Conservation (phyloP, 129 eudicot species). For the Pittosporum tobira region DNA sequence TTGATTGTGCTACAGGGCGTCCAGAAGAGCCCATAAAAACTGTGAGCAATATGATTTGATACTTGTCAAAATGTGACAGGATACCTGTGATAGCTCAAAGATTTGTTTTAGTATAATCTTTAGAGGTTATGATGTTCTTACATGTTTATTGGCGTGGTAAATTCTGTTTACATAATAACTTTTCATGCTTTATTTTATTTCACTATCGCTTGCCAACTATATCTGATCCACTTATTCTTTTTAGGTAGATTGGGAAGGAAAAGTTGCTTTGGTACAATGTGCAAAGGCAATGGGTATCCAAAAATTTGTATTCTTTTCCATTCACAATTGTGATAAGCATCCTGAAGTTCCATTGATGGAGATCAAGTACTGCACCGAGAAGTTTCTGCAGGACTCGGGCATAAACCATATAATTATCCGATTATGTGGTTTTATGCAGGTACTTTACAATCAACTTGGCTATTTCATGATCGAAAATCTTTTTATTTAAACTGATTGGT, state of each 20-base stretch:
- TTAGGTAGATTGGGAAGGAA: constrained; percentile 99
- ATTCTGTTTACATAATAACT: not conserved
- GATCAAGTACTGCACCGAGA: constrained; percentile 96
- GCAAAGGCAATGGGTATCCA: constrained; percentile 99
- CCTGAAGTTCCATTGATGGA: constrained; percentile 98
- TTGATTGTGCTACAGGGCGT: constrained; percentile 99
- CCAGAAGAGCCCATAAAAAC: constrained; percentile 98
- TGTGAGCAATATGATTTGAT: constrained; percentile 32
- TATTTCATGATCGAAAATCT: not conserved
- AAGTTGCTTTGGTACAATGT: constrained; percentile 99
- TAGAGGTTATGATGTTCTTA: not conserved
- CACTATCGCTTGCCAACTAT: constrained; percentile 3
- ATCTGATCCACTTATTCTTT: constrained; percentile 26
- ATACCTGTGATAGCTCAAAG: not conserved
- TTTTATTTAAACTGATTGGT: not conserved
- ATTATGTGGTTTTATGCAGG: constrained; percentile 99
- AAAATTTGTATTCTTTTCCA: constrained; percentile 78
- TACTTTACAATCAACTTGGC: constrained; percentile 12
- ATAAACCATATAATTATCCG: constrained; percentile 70
- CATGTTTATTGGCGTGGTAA: not conserved
- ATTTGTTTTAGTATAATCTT: not conserved
- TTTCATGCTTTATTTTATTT: not conserved
- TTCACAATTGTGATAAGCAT: constrained; percentile 98
- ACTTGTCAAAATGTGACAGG: not conserved
- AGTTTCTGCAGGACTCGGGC: constrained; percentile 78